Percentiles rank a stretch among this genome's conserved stretches.
Evolutionary conservation across 2,329 filamentous ascomycete species (phyloP).

Genomic region (Simplicillium sp.): DNA sequence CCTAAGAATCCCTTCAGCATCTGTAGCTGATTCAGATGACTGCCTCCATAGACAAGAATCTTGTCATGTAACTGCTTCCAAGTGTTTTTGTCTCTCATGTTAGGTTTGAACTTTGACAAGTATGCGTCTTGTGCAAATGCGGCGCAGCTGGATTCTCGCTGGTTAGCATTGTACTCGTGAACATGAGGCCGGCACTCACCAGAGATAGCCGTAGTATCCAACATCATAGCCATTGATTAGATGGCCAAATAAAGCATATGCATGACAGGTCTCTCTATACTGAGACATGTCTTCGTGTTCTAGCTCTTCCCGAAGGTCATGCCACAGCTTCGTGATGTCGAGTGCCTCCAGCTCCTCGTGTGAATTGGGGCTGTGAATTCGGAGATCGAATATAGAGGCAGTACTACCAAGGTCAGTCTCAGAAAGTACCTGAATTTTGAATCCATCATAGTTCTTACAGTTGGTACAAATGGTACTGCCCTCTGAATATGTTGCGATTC

Average conservation of each 20-base stretch:
- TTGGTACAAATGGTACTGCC: neutral
- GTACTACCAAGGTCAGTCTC: neutral
- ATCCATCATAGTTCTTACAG: slow-evolving; percentile 2
- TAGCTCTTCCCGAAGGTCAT: neutral
- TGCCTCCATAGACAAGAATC: slow-evolving; percentile 69
- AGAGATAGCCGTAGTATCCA: slow-evolving; percentile 6
- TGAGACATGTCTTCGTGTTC: neutral
- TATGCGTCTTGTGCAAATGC: slow-evolving; percentile 86
- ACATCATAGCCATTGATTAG: slow-evolving; percentile 5
- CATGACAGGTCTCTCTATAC: neutral
- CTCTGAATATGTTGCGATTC: neutral
- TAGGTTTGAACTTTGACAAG: slow-evolving; percentile 64
- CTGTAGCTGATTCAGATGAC: slow-evolving; percentile 65
- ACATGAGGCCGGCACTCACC: too few species aligned
- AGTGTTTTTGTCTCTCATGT: slow-evolving; percentile 68
- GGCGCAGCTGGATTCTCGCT: neutral
- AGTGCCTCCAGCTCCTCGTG: neutral
- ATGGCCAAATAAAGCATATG: slow-evolving; percentile 4
- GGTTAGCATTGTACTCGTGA: too few species aligned
- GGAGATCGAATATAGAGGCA: slow-evolving; percentile 5
- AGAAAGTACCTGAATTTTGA: too few species aligned
- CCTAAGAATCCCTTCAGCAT: slow-evolving; percentile 72
- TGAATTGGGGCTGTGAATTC: slow-evolving; percentile 3
- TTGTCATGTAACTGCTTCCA: slow-evolving; percentile 70
- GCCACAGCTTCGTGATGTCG: slow-evolving; percentile 4